A percentile compares a stretch with the other conserved stretches of the same genome.
These are phyloP conservation scores for Diversispora epigaea DNA, from an alignment of 192 early-diverging fungal species.

Conservation along the genomic window DNA sequence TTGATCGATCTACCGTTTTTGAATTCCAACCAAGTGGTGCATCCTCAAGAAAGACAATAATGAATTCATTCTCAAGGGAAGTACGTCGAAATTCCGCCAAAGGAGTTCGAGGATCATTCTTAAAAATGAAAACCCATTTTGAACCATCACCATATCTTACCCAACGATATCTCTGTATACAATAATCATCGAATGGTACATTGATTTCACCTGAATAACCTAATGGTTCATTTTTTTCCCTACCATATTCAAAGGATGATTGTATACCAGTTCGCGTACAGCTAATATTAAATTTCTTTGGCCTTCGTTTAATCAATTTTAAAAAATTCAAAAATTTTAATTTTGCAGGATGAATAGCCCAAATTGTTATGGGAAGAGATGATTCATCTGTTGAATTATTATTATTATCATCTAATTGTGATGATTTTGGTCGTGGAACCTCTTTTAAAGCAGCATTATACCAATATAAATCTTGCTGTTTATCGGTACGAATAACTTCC, in stretches of 20 bases:
- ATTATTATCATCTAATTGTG: neutral
- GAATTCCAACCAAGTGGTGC: slow-evolving; percentile 8
- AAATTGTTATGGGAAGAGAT: neutral
- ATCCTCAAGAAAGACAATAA: neutral
- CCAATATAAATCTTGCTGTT: neutral
- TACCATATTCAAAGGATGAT: neutral
- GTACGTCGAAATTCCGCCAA: slow-evolving; percentile 5
- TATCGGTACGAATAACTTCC: neutral
- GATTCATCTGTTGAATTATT: neutral
- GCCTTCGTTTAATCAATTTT: neutral
- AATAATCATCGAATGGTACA: neutral
- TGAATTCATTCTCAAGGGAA: neutral
- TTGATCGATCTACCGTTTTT: neutral
- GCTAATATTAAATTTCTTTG: neutral
- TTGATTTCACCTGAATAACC: neutral
- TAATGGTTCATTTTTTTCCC: neutral
- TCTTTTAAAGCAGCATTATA: neutral
- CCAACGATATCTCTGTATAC: slow-evolving; percentile 19
- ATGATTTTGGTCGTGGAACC: neutral
- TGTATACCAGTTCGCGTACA: neutral
- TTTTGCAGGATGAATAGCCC: neutral
- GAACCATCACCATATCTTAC: neutral
- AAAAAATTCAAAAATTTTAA: neutral
- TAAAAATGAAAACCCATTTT: neutral
- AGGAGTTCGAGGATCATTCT: slow-evolving; percentile 11